Percentiles rank a stretch among this genome's conserved stretches.
phyloP scores from a whole-genome alignment of 225 moss, liverwort and hornwort genomes.

The Takakia lepidozioides region DNA sequence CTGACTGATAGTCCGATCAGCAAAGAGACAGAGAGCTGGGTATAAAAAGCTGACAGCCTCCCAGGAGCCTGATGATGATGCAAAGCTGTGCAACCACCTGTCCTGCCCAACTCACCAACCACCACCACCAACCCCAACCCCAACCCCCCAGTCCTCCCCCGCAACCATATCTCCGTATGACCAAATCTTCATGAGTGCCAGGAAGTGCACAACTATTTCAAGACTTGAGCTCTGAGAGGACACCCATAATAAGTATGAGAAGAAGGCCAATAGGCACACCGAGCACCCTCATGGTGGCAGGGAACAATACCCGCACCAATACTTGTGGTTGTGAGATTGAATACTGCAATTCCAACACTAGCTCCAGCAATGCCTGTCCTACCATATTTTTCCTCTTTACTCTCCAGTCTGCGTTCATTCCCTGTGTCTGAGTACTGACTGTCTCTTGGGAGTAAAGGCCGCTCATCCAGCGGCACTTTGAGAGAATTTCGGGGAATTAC shows the following conservation, averaged over 20 bases:
- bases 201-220: slow-evolving; percentile 73
- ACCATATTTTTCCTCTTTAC: background rate
- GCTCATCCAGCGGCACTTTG: slow-evolving; percentile 35
- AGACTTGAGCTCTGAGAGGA: slow-evolving; percentile 63
- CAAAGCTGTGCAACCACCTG: slow-evolving; percentile 52
- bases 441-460: slow-evolving; percentile 20
- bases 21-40: no score
- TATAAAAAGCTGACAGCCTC: no score
- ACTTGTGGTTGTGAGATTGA: slow-evolving; percentile 86
- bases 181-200: slow-evolving; percentile 44
- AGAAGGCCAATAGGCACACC: slow-evolving; percentile 60
- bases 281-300: slow-evolving; percentile 78
- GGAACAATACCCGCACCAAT: slow-evolving; percentile 95
- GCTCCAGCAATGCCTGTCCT: slow-evolving; percentile 35
- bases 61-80: no score
- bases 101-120: slow-evolving; percentile 35
- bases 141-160: slow-evolving; percentile 48
- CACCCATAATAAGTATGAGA: slow-evolving; percentile 56
- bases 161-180: slow-evolving; percentile 69
- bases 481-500: slow-evolving; percentile 4
- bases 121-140: no score
- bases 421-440: slow-evolving; percentile 11
- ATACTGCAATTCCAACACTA: slow-evolving; percentile 75
- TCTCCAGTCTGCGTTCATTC: background rate
- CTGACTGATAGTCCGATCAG: no score